These are phyloP conservation scores for Erucastrum elatum DNA, from an alignment of 345 rosid genomes.

Conservation along the genomic window DNA sequence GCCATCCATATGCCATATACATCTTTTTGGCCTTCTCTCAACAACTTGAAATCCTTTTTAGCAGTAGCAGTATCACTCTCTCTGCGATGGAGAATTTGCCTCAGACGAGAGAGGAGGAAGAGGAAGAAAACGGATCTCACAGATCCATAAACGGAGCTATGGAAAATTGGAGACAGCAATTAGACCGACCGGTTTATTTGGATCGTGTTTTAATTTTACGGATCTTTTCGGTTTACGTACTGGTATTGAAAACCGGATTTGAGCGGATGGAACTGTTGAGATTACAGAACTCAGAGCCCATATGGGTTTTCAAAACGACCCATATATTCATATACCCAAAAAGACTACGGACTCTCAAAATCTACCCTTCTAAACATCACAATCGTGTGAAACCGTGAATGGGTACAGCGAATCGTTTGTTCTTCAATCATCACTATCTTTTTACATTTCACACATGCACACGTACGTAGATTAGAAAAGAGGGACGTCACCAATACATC, in stretches of 20 bases:
- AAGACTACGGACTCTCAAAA: too few relatives aligned
- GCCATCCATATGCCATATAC: conserved; percentile 99
- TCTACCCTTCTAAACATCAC: too few relatives aligned
- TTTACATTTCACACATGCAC: too few relatives aligned
- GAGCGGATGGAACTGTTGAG: not conserved
- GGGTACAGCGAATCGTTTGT: too few relatives aligned
- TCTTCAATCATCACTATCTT: too few relatives aligned
- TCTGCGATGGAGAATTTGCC: not conserved
- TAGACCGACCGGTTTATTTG: conserved; percentile 18
- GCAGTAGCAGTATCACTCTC: conserved; percentile 1
- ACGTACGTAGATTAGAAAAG: too few relatives aligned
- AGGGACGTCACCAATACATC: too few relatives aligned
- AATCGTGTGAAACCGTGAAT: too few relatives aligned
- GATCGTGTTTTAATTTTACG: conserved; percentile 2
- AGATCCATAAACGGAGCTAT: conserved; percentile 40
- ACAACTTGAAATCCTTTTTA: not conserved
- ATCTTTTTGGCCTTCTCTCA: conserved; percentile 43
- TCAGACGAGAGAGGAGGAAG: conserved; percentile 22
- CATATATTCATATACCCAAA: not conserved
- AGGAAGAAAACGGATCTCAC: conserved; percentile 37
- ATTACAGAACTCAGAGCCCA: not conserved
- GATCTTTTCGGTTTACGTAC: not conserved
- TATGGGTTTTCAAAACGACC: not conserved
- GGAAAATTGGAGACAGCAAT: not conserved
- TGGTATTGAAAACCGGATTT: not conserved